Evolutionary conservation across 108 stramenopile genomes (phyloP), one percentile per base, ranked within the genome.

Genomic region (Cyclotella sp.): DNA sequence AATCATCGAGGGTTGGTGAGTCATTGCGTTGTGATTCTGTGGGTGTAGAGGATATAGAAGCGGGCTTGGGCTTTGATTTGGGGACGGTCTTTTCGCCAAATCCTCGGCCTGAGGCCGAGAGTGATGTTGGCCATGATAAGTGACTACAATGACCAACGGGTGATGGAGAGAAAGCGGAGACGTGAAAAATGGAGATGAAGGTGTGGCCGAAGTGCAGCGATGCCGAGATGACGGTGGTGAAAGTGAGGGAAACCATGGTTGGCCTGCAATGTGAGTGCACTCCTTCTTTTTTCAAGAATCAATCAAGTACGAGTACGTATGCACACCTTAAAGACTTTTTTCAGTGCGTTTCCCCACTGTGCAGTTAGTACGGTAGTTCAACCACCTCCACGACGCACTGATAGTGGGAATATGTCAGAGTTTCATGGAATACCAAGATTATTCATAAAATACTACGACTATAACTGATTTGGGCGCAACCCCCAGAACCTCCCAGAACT

Each of bases 51-150:
- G 54, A 53, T 40, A 29, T 59, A 13, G 57, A 15, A 21, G 24
- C 34, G 27, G 70, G 43, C 13, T 43, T 24, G 3, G 77, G 21
- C 16, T 41, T 66, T 61, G 60, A 68, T 39, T 60, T 77, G 29
- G 73, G 39, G 41, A 63, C 28, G 8, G 75, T 46, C 42, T 78
- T 78, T 45, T 81, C 79, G 44, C 79, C 79, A 43, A 81, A 81
- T 22, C 79, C 79, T 47, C 64, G 63, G 29, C 79, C 79, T 14
- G 79, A 67, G 15, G 60, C 30, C 34, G 68, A 47, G 44, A 67
- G 68, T 21, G 73, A 18, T 46, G 61, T 39, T 10, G 22, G 13
- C 9, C 16, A 8, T 15, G 13, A 19, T 40, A 3, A 18, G 61
- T 5, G 39, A 3, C 39, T 3, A 18, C 54, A 52, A 26, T 58